Base-by-base conservation (phyloP, 2,329 filamentous ascomycete species). In the Annulohypoxylon truncatum region DNA sequence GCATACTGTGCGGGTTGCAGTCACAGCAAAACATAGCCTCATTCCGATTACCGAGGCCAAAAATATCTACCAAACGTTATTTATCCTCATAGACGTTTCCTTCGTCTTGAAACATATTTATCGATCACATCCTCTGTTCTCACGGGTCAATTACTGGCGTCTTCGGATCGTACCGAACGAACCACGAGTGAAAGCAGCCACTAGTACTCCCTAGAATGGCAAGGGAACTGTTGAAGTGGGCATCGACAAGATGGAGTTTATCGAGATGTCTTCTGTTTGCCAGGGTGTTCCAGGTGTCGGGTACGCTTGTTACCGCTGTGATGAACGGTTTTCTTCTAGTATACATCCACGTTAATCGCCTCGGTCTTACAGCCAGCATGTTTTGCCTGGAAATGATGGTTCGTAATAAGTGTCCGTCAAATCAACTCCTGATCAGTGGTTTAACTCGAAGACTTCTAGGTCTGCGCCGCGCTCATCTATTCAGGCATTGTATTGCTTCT, bases 251-350 rank as follows among this genome's bases (percentile, higher is more conserved):
- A 71, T 78, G 74, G 77, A 73, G 70, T 24, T 63, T 79, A 26
- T 75, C 76, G 47, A 72, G 71, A 72, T 80, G 78, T 75, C 75
- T 79, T 54, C 71, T 74, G 33, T 64, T 77, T 38, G 67, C 73
- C 58, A 74, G 79, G 54, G 42, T 72, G 9, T 69, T 77, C 40
- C 79, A 81, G 71, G 63, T 77, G 13, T 38, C 76, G 44, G 75
- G 66, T 4, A 68, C 74, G n/a, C 67, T 79, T 20, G 65, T 72
- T 10, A 74, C 74, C 8, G 73, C 74, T n/a, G 66, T 64, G 12
- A 70, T 79, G 54, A 79, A 81, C 53, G 79, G 77, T 13, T 79
- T 75, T 51, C 66, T 80, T 44, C 71, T 79, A 2, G 73, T 73
- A 24, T 73, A 73, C 35, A 74, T 79, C 22, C 68, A 75, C 22